These are phyloP conservation scores for Paraglomus occultum DNA, from an alignment of 192 early-diverging fungal species.

Conservation along the genomic window DNA sequence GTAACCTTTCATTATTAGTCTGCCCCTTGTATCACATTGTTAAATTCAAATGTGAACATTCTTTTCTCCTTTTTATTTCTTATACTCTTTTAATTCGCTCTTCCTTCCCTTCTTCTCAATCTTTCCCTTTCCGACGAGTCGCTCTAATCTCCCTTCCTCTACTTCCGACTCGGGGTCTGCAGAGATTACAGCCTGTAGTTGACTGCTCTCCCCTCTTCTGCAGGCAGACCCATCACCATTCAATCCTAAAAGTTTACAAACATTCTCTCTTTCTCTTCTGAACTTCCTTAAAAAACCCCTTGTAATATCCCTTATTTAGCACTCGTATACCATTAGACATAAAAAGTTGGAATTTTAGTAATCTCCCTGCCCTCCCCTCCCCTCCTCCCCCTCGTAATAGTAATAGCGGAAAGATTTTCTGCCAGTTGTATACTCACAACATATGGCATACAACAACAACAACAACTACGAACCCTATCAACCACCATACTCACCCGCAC, in stretches of 20 bases:
- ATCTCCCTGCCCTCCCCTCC: background rate
- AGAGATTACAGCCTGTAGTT: no score
- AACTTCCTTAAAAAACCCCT: background rate
- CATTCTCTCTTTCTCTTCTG: background rate
- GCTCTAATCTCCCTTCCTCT: no score
- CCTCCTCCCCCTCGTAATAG: background rate
- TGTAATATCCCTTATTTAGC: background rate
- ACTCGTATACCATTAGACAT: background rate
- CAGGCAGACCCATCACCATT: no score
- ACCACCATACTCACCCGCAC: conserved; percentile 22
- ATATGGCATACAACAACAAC: background rate
- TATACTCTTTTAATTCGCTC: background rate
- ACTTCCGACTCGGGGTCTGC: no score
- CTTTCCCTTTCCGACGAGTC: background rate
- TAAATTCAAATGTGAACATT: background rate
- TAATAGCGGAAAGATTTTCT: background rate
- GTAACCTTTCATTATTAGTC: no score
- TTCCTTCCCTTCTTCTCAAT: background rate
- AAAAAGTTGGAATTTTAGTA: background rate
- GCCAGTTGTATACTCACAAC: no score
- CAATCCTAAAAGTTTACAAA: no score
- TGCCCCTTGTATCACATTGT: background rate
- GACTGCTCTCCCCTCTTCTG: no score
- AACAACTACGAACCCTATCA: conserved; percentile 18
- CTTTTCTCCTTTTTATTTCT: background rate